Conservation (phyloP, 1,284 basidiomycete genomes). For the Fomitopsis betulina region DNA sequence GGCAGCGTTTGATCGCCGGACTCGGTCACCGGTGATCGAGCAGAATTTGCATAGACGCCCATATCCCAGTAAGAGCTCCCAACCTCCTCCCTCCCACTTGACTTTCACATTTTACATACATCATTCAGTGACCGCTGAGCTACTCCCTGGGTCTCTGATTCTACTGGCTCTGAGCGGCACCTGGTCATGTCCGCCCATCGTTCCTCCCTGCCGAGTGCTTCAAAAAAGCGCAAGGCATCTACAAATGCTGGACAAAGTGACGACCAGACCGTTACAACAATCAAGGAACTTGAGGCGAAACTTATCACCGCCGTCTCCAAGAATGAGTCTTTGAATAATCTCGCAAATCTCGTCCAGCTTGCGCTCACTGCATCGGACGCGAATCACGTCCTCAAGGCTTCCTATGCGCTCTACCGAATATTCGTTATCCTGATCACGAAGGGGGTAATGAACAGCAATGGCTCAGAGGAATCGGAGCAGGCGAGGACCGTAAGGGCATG, state of each 20-base stretch:
- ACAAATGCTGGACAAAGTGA: conserved; percentile 11
- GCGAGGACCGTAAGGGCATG: conserved; percentile 68
- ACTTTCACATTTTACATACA: too few species aligned
- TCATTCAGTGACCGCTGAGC: too few species aligned
- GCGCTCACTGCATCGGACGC: conserved; percentile 40
- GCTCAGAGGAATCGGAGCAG: conserved; percentile 34
- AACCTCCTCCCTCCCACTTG: too few species aligned
- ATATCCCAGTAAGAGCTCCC: too few species aligned
- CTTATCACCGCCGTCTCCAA: conserved; percentile 44
- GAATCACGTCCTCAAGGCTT: conserved; percentile 63
- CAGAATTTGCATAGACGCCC: too few species aligned
- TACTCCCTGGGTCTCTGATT: neutral
- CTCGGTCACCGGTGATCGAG: too few species aligned
- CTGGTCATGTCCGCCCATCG: conserved; percentile 14
- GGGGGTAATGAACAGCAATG: conserved; percentile 44
- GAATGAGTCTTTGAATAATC: conserved; percentile 70
- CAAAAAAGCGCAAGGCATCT: conserved; percentile 48
- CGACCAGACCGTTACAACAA: conserved; percentile 23
- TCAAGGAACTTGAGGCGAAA: conserved; percentile 48
- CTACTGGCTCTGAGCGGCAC: neutral
- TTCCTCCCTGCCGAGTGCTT: conserved; percentile 47
- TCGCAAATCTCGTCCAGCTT: conserved; percentile 72
- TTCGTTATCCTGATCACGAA: conserved; percentile 66
- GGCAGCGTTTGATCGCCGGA: too few species aligned
- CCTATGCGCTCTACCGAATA: conserved; percentile 81